Evolutionary conservation across 208 protist species (phyloP).

Genomic region (Crithidia sp.): DNA sequence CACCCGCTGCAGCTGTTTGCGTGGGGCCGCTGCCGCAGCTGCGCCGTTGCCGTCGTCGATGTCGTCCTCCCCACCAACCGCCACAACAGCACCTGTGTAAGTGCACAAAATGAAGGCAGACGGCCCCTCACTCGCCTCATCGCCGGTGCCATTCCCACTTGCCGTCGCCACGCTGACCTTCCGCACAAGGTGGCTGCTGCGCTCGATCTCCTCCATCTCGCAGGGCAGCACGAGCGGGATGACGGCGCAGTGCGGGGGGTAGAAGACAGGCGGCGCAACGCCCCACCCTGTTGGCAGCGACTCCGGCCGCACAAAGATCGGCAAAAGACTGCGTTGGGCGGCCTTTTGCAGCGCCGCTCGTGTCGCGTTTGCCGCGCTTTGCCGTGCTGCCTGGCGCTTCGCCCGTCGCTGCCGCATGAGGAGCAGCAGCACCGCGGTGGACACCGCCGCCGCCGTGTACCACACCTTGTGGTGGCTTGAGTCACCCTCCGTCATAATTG

Average conservation of each 20-base stretch:
- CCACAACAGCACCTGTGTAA: no score
- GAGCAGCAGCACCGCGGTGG: slow-evolving; percentile 15
- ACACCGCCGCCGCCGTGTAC: slow-evolving; percentile 1
- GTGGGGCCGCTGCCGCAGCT: not conserved
- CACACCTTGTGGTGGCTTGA: slow-evolving; percentile 12
- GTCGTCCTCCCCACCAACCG: not conserved
- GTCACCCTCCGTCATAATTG: slow-evolving; percentile 5
- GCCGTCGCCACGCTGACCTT: not conserved
- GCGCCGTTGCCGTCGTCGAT: not conserved
- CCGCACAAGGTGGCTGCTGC: slow-evolving; percentile 5
- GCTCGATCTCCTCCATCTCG: slow-evolving; percentile 22
- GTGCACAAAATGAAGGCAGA: no score
- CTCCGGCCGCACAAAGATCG: slow-evolving; percentile 35
- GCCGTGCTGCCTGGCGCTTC: slow-evolving; percentile 14
- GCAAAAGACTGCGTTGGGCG: slow-evolving; percentile 4
- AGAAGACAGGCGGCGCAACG: slow-evolving; percentile 52
- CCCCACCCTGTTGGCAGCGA: slow-evolving; percentile 42
- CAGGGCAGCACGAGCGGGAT: slow-evolving; percentile 44
- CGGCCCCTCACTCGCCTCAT: not conserved
- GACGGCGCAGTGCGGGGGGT: slow-evolving; percentile 44
- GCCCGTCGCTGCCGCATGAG: slow-evolving; percentile 13
- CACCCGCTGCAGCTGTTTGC: slow-evolving; percentile 1
- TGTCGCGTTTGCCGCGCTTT: not conserved
- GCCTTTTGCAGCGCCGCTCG: not conserved
- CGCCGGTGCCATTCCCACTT: not conserved